Evolutionary conservation across 2,329 filamentous ascomycete genomes (phyloP), one percentile per base, ranked within the genome.

Genomic region (Fusarium graminum): DNA sequence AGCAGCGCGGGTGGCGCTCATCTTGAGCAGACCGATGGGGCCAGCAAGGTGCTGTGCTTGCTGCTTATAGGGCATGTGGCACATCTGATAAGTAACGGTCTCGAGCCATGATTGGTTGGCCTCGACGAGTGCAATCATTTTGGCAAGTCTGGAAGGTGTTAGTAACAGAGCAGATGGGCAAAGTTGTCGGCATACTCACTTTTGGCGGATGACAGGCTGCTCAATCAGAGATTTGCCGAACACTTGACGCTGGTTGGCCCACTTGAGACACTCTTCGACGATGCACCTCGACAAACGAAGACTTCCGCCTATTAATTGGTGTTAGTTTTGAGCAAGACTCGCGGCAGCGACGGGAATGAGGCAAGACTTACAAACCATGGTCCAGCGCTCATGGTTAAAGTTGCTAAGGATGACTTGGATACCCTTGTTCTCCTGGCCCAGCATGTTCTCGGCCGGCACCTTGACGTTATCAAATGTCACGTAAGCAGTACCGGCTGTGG

Each of bases 31-130:
- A 10, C 89, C 92, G 66, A 96, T 93, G 28, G 92, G 92, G 0
- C 93, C 93, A 52, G 90, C 91, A 2, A 96, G 85, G 71, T 90
- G 85, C 74, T 88, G 87, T 25, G 90, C 83, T 77, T 96, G 92
- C 75, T 94, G 80, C 52, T 85, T 83, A 78, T 96, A 95, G 32
- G 86, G 86, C 91, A 96, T 92, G 76, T 92, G 84, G 81, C 86
- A 90, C 92, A 96, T 96, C 76, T 96, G 92, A 81, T 93, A 92
- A 19, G 92, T 93, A 74, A 95, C 89, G 40, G 86, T 88, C 77
- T 96, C 92, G 46, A 95, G 86, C 92, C 92, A 96, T 19, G 92
- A 86, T 77, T 96, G 92, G 79, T 91, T 90, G n/a, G 91, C 85
- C 78, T 97, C 92, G 68, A 88, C 86, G 47, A 91, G 87, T 6